Base-by-base conservation (phyloP, 768 basidiomycete species). In the Kwoniella europaea region DNA sequence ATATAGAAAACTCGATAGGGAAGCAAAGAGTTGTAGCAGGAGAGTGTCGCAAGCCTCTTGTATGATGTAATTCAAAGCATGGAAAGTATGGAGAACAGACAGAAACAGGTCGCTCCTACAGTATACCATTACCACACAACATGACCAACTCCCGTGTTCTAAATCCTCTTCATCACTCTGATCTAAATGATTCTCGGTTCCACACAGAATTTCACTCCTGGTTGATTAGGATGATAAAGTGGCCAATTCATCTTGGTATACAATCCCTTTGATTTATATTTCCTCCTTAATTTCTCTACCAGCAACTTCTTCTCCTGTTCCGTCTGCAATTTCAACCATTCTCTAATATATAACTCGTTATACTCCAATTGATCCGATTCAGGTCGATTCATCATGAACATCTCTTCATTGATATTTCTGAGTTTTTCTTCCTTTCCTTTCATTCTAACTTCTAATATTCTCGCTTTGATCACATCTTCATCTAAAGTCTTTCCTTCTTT, bases 171-270 rank as follows among this genome's bases (percentile, higher is more conserved):
- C 58, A 12, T 16, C 42, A 35, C 35, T 35, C 35, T 35, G 35
- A 35, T 35, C n/a, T 46, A 52, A 2, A 64, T 52, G 7, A 27
- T 29, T 22, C n/a, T 64, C 44, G 43, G 63, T 29, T 72, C 71
- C 63, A 68, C 63, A 27, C 15, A 10, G n/a, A 72, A 35, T 46
- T 41, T 65, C 20, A 68, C 63, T 6, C 67, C 67, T 12, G 66
- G 53, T 18, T 64, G 60, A 18, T 18, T 29, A 20, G 56, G 61
- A 57, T 72, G 67, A 4, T 15, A 5, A 18, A 72, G 35, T 9
- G 63, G 20, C 62, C 67, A 72, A 53, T 72, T 56, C 63, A 68
- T 68, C 50, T 44, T 55, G 27, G 46, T 43, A 63, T 63, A 72
- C 13, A 68, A 18, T 1, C 59, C 12, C 46, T 44, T 65, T 4